Conservation (phyloP, 2,329 filamentous ascomycete species). For the Fonsecaea monophora region DNA sequence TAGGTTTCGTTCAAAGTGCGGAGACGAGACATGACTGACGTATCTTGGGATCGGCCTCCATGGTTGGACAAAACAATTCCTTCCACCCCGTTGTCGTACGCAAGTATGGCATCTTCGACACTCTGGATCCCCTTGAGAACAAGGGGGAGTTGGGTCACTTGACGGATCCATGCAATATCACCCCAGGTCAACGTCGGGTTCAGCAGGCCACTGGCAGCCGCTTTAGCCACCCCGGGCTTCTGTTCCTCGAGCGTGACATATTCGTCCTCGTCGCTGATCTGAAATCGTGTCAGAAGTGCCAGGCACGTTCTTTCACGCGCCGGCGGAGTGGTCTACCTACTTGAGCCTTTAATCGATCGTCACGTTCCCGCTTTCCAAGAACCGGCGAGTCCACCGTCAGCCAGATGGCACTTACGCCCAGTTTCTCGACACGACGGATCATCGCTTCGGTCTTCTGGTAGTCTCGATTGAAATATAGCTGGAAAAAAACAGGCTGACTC, state of each 20-base stretch:
- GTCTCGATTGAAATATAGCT: constrained; percentile 62
- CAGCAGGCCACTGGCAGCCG: constrained; percentile 51
- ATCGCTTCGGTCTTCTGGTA: constrained; percentile 56
- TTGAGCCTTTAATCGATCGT: constrained; percentile 60
- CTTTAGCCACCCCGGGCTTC: constrained; percentile 18
- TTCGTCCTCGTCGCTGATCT: constrained; percentile 13
- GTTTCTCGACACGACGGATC: constrained; percentile 46
- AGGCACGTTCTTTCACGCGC: background rate
- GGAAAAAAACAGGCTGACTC: constrained; percentile 40
- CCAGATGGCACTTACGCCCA: constrained; percentile 34
- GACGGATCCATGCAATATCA: constrained; percentile 60
- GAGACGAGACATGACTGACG: constrained; percentile 33
- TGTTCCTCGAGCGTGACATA: constrained; percentile 42
- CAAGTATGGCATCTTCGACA: constrained; percentile 61
- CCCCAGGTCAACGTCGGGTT: constrained; percentile 61
- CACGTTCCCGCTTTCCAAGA: constrained; percentile 62
- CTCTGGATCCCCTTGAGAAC: constrained; percentile 65
- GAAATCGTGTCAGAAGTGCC: background rate
- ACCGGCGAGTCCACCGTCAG: constrained; percentile 44
- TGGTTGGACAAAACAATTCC: constrained; percentile 66
- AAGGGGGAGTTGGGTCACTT: constrained; percentile 57
- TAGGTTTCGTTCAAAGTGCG: background rate
- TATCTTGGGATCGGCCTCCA: constrained; percentile 63
- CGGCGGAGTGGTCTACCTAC: constrained; percentile 36
- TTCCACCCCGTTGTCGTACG: constrained; percentile 58